phyloP scores from a whole-genome alignment of 495 filamentous ascomycete species.

The Xylaria curta region DNA sequence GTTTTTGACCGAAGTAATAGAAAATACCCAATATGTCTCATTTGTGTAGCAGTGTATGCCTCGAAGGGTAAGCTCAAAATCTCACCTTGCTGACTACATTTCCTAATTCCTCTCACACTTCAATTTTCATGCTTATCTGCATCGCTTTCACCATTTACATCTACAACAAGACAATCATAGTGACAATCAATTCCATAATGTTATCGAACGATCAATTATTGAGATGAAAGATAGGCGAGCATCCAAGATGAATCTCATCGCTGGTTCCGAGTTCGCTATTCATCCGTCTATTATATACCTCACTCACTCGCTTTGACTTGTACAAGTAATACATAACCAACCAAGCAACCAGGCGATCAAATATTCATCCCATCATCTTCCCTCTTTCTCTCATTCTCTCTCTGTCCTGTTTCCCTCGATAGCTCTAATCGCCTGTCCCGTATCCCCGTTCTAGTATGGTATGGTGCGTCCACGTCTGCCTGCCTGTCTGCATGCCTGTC shows the following conservation, averaged over 20 bases:
- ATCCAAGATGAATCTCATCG: not conserved
- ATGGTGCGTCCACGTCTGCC: not conserved
- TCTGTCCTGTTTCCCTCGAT: not conserved
- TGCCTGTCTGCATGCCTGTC: not conserved
- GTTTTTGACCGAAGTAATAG: not conserved
- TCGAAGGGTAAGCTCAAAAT: not conserved
- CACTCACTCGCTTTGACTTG: not conserved
- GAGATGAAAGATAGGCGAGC: not conserved
- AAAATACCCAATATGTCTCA: not conserved
- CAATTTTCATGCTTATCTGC: not conserved
- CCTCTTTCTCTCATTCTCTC: not conserved
- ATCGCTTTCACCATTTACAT: not conserved
- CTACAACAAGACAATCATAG: not conserved
- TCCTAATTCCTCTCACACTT: not conserved
- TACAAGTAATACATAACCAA: not conserved
- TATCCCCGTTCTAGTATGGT: not conserved
- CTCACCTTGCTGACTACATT: not conserved
- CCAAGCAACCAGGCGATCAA: not conserved
- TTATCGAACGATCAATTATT: not conserved
- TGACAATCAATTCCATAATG: not conserved
- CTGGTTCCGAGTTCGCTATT: not conserved
- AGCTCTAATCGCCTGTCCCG: not conserved
- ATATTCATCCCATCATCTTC: not conserved
- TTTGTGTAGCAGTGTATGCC: not conserved
- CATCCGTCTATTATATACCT: slow-evolving; percentile 1